A percentile compares a stretch with the other conserved stretches of the same genome.
These are phyloP conservation scores for Curvularia lunata DNA, from an alignment of 2,329 filamentous ascomycete genomes.

Conservation along the genomic window DNA sequence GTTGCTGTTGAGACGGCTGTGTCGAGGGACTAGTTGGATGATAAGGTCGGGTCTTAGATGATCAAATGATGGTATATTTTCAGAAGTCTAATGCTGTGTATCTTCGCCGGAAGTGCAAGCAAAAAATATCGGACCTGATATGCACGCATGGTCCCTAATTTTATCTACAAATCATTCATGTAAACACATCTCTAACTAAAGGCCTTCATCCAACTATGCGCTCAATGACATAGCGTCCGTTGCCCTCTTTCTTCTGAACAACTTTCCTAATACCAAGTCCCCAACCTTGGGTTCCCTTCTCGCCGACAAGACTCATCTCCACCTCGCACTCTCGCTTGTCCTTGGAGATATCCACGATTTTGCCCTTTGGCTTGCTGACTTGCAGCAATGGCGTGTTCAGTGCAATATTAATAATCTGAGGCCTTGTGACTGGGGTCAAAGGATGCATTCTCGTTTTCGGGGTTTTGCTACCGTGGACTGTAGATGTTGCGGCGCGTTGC, in stretches of 20 bases:
- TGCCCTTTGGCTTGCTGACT: constrained; percentile 91
- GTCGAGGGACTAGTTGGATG: constrained; percentile 26
- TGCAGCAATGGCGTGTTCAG: constrained; percentile 83
- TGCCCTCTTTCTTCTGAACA: constrained; percentile 74
- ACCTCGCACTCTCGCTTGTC: constrained; percentile 79
- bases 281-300: constrained; percentile 75
- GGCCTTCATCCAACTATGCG: constrained; percentile 50
- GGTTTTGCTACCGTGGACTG: constrained; percentile 40
- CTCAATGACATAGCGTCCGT: constrained; percentile 73
- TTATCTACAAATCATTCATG: background rate
- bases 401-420: constrained; percentile 77
- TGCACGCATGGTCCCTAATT: background rate
- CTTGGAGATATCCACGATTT: constrained; percentile 62
- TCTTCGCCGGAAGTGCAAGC: background rate
- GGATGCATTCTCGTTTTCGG: constrained; percentile 84
- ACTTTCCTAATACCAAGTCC: constrained; percentile 85
- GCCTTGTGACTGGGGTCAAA: constrained; percentile 77
- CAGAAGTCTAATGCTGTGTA: constrained; percentile 2
- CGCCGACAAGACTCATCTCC: constrained; percentile 75
- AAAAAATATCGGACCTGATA: background rate
- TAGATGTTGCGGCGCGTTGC: constrained; percentile 67
- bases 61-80: constrained; percentile 4
- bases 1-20: constrained; percentile 34
- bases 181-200: constrained; percentile 14
- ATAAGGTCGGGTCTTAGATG: too few species aligned